A percentile compares a stretch with the other conserved stretches of the same genome.
phyloP scores from a whole-genome alignment of 192 early-diverging fungal species.

The Coemansia nantahalensis region DNA sequence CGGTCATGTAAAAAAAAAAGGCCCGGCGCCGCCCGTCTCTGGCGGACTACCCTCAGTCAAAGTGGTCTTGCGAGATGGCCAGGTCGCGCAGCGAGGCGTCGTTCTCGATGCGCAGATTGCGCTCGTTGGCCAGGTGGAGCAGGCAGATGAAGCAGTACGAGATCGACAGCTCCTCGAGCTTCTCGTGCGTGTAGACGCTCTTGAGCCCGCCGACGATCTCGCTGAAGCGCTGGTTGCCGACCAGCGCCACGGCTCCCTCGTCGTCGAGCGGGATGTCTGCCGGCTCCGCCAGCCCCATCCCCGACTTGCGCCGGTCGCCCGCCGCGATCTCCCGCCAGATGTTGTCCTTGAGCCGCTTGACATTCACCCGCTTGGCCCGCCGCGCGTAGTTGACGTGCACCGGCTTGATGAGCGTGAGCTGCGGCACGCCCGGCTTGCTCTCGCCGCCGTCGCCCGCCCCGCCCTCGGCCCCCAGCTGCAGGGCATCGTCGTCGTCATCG shows the following conservation, averaged over 20 bases:
- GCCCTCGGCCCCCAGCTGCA: conserved; percentile 5
- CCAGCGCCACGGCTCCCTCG: conserved; percentile 25
- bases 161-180: conserved; percentile 89
- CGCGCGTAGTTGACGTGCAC: conserved; percentile 76
- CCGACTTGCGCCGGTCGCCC: conserved; percentile 17
- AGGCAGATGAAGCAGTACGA: conserved; percentile 97
- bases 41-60: no score
- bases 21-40: no score
- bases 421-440: conserved; percentile 45
- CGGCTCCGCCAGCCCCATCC: conserved; percentile 7
- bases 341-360: conserved; percentile 95
- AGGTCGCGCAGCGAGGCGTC: conserved; percentile 53
- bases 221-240: conserved; percentile 70
- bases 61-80: conserved; percentile 48
- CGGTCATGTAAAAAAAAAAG: no score
- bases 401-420: conserved; percentile 66
- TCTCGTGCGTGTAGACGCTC: conserved; percentile 72
- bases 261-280: conserved; percentile 8
- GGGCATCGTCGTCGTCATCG: conserved; percentile 34
- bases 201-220: conserved; percentile 69
- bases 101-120: conserved; percentile 66
- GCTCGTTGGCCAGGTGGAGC: conserved; percentile 94
- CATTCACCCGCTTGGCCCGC: conserved; percentile 91
- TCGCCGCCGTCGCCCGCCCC: conserved; percentile 3
- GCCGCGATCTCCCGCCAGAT: conserved; percentile 78